A percentile compares a stretch with the other conserved stretches of the same genome.
phyloP scores from a whole-genome alignment of 2,329 filamentous ascomycete genomes.

The Verticillium isaacii region DNA sequence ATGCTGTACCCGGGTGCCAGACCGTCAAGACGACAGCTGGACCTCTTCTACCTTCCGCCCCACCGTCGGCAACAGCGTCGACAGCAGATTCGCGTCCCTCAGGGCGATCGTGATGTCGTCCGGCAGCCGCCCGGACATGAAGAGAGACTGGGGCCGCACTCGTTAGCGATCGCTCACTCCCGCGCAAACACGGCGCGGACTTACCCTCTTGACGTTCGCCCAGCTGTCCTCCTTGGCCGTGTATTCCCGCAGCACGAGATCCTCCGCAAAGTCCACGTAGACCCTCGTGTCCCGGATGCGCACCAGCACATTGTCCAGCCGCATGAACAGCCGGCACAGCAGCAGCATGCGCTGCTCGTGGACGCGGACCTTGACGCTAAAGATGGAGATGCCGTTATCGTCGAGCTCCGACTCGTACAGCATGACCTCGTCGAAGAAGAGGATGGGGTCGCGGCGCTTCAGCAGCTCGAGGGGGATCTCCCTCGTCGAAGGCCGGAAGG shows the following conservation, averaged over 20 bases:
- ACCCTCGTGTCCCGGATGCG: constrained; percentile 85
- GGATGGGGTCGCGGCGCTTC: constrained; percentile 83
- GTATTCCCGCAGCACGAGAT: constrained; percentile 83
- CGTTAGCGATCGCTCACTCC: constrained; percentile 15
- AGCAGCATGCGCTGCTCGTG: constrained; percentile 87
- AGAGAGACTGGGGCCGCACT: constrained; percentile 34
- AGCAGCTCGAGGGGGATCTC: constrained; percentile 81
- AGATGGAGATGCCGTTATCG: constrained; percentile 89
- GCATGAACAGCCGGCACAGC: constrained; percentile 83
- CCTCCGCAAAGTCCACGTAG: constrained; percentile 80
- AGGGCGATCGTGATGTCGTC: constrained; percentile 74
- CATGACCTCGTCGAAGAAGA: constrained; percentile 95
- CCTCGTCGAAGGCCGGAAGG: constrained; percentile 23
- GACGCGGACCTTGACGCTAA: constrained; percentile 87
- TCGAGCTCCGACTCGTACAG: constrained; percentile 97
- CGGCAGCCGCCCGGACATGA: constrained; percentile 46
- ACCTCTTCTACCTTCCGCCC: constrained; percentile 58
- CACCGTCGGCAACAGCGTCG: constrained; percentile 65
- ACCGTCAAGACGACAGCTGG: neutral
- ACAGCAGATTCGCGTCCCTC: constrained; percentile 74
- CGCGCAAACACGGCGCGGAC: neutral
- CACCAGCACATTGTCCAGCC: constrained; percentile 84
- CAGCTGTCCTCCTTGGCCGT: constrained; percentile 82
- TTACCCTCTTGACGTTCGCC: constrained; percentile 66
- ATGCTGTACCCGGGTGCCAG: neutral